Evolutionary conservation across 1,284 basidiomycete species (phyloP).

Genomic region (Irpex sp.): DNA sequence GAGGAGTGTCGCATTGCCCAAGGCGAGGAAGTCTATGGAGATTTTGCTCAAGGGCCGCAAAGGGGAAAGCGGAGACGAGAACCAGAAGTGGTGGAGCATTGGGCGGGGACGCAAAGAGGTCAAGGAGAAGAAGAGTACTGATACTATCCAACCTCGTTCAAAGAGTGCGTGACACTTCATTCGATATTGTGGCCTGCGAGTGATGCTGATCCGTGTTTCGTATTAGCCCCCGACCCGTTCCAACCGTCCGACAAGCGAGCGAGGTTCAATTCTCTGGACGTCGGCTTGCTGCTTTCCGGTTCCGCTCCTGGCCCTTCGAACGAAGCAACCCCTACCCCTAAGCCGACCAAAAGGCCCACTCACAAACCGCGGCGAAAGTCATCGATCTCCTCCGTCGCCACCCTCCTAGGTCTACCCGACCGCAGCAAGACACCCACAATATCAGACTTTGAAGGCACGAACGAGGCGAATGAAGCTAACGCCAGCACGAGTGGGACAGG

Average conservation of each 20-base stretch:
- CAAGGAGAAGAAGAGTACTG: slow-evolving; percentile 36
- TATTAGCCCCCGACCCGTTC: slow-evolving; percentile 13
- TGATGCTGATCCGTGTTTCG: background rate
- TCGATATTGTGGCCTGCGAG: background rate
- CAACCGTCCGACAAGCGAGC: slow-evolving; percentile 32
- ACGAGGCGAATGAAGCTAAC: background rate
- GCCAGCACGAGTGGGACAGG: slow-evolving; percentile 35
- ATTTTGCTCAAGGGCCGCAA: slow-evolving; percentile 29
- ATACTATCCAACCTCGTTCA: slow-evolving; percentile 34
- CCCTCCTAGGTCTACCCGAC: slow-evolving; percentile 16
- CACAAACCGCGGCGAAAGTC: slow-evolving; percentile 13
- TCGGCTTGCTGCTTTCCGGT: slow-evolving; percentile 43
- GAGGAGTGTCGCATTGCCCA: slow-evolving; percentile 3
- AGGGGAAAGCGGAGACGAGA: slow-evolving; percentile 54
- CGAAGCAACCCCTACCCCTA: too few species aligned
- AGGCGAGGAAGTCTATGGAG: slow-evolving; percentile 22
- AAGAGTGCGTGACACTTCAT: slow-evolving; percentile 37
- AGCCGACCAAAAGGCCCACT: background rate
- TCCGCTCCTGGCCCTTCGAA: background rate
- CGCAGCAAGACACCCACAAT: background rate
- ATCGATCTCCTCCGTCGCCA: slow-evolving; percentile 10
- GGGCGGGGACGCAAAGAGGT: slow-evolving; percentile 67
- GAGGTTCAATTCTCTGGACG: slow-evolving; percentile 65
- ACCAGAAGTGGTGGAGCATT: slow-evolving; percentile 71
- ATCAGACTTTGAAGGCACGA: slow-evolving; percentile 34